Conservation (phyloP, 2,329 filamentous ascomycete genomes). For the Scedosporium aurantiacum region DNA sequence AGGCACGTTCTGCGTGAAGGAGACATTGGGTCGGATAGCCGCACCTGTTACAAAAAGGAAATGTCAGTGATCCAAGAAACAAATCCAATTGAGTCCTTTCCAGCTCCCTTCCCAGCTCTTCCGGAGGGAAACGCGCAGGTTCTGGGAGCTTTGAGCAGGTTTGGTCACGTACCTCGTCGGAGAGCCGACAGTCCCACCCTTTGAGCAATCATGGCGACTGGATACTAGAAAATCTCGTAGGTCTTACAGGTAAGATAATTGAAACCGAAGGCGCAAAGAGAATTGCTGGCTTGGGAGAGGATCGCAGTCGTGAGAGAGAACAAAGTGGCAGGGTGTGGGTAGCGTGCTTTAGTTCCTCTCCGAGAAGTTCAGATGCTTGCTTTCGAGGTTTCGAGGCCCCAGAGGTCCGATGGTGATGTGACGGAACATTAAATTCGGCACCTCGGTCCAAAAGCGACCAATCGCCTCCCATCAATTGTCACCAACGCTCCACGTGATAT, state of each 20-base stretch:
- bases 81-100: too few species aligned
- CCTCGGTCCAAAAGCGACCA: slow-evolving; percentile 32
- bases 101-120: too few species aligned
- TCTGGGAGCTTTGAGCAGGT: slow-evolving; percentile 1
- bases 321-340: not conserved
- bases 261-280: slow-evolving; percentile 7
- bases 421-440: slow-evolving; percentile 19
- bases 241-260: slow-evolving; percentile 2
- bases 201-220: slow-evolving; percentile 41
- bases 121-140: not conserved
- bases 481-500: slow-evolving; percentile 20
- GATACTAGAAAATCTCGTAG: slow-evolving; percentile 3
- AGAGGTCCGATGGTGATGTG: slow-evolving; percentile 5
- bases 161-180: slow-evolving; percentile 39
- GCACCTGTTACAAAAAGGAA: not conserved
- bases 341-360: slow-evolving; percentile 10
- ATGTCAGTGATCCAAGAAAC: not conserved
- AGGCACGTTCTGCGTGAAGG: slow-evolving; percentile 30
- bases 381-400: not conserved
- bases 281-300: not conserved
- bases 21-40: not conserved
- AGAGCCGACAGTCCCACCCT: slow-evolving; percentile 47
- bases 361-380: slow-evolving; percentile 8
- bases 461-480: slow-evolving; percentile 26
- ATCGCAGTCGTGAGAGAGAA: slow-evolving; percentile 11